These are phyloP conservation scores for Juncus inflexus DNA, from an alignment of 176 grass and related monocot genomes.

Conservation along the genomic window DNA sequence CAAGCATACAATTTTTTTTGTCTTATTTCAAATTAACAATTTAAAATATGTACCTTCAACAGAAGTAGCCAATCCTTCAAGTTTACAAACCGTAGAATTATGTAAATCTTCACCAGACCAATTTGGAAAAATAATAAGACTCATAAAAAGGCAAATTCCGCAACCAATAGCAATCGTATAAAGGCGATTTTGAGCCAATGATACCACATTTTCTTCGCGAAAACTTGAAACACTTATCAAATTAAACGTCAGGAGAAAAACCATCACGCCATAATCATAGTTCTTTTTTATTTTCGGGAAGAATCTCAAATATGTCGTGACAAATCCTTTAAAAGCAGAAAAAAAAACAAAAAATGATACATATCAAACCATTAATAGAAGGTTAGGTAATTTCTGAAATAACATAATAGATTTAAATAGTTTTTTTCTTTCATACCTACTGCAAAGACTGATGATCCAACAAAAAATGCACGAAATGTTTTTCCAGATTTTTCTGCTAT, in stretches of 20 bases:
- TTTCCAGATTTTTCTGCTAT: conserved; percentile 53
- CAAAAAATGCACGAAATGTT: conserved; percentile 50
- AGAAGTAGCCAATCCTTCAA: conserved; percentile 72
- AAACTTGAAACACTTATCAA: conserved; percentile 93
- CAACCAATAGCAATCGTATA: conserved; percentile 80
- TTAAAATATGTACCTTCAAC: conserved; percentile 53
- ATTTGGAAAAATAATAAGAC: conserved; percentile 71
- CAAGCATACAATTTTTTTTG: background rate
- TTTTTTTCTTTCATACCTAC: conserved; percentile 38
- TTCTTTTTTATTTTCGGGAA: conserved; percentile 85
- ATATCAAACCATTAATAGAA: background rate
- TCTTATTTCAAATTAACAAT: background rate
- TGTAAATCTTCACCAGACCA: conserved; percentile 97
- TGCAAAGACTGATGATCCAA: conserved; percentile 67
- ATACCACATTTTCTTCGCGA: conserved; percentile 52
- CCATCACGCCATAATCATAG: conserved; percentile 82
- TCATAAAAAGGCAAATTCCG: conserved; percentile 82
- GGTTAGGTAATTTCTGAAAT: background rate
- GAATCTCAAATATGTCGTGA: conserved; percentile 75
- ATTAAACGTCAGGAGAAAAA: conserved; percentile 95
- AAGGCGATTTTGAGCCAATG: conserved; percentile 63
- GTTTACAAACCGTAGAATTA: conserved; percentile 55
- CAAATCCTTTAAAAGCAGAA: conserved; percentile 50
- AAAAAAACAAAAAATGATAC: conserved; percentile 12
- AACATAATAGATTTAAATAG: too few species aligned